Evolutionary conservation across 176 grass and related monocot genomes (phyloP).

Genomic region (Alopecurus myosuroides): DNA sequence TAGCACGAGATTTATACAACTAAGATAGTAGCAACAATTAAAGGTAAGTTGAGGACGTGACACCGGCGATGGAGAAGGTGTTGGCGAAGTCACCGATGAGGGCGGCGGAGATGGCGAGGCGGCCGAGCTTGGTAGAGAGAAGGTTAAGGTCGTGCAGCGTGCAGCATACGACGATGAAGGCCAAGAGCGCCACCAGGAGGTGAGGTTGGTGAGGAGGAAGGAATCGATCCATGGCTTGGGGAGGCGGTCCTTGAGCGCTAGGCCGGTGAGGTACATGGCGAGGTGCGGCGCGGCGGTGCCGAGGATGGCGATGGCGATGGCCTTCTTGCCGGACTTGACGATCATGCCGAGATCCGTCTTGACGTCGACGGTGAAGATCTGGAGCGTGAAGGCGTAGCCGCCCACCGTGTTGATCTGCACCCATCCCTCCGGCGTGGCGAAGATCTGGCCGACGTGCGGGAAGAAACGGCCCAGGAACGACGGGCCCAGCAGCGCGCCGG

Average conservation of each 20-base stretch:
- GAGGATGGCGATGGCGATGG: constrained; percentile 51
- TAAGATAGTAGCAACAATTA: no score
- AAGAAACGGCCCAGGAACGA: constrained; percentile 32
- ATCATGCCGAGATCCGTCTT: constrained; percentile 82
- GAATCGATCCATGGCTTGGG: background rate
- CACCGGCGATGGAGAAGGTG: constrained; percentile 22
- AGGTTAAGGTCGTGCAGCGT: constrained; percentile 75
- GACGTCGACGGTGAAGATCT: constrained; percentile 66
- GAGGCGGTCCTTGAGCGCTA: background rate
- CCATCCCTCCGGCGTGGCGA: constrained; percentile 53
- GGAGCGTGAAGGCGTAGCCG: constrained; percentile 53
- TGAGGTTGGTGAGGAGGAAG: constrained; percentile 30
- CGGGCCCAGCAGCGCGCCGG: constrained; percentile 61
- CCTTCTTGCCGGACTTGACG: constrained; percentile 63
- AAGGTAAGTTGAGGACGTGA: no score
- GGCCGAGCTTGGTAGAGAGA: constrained; percentile 78
- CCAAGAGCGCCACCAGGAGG: constrained; percentile 59
- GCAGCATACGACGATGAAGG: constrained; percentile 68
- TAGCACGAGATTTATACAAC: no score
- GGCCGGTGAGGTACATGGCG: background rate
- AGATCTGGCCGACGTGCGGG: constrained; percentile 22
- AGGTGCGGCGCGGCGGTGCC: constrained; percentile 33
- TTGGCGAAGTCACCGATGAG: constrained; percentile 65
- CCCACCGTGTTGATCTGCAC: constrained; percentile 59
- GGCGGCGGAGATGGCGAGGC: constrained; percentile 77